Base-by-base conservation (phyloP, 805 yeast genomes). In the Candida insectorum region DNA sequence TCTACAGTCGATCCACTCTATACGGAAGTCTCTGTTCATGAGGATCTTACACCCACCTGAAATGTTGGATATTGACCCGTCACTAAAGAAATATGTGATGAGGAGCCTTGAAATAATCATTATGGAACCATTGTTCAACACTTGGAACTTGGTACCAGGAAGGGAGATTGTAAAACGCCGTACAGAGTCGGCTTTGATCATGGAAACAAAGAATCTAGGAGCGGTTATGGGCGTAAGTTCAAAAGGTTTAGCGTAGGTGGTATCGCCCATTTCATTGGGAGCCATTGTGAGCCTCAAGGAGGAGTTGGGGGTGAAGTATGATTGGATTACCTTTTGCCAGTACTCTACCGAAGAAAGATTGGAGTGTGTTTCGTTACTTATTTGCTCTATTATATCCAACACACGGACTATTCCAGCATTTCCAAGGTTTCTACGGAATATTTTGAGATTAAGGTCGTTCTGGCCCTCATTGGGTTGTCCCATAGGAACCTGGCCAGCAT, bases 1-100 rank as follows among this genome's bases (percentile, higher is more conserved):
- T 16, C 71, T 73, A 41, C 81, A 61, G 48, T 85, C 94, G 26
- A 82, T 53, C 77, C 84, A 82, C 44, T 85, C 94, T 18, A 87
- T 73, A 42, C 75, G 71, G 40, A 85, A 61, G 33, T 70, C 73
- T 20, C 80, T 64, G 49, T 77, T 80, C 59, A 86, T 73, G 5
- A 77, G 63, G 7, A 84, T 75, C 41, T 77, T 77, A 26, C 80
- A 57, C 13, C 74, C 75, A 0, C 91, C 85, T 37, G 67, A 65
- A 30, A 81, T 72, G 7, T 75, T 70, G 6, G 84, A 77, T 44
- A 71, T 71, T 3, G 89, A 79, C 0, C 93, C 94, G 56, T 85
- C 95, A 2, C 62, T 56, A 50, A 77, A 84, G 54, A 73, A 39
- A 32, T 52, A 56, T 12, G 49, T 50, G n/a, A 60, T 33, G 16